Evolutionary conservation across 495 filamentous ascomycete species (phyloP), one percentile per base, ranked within the genome.

Genomic region (Oleoguttula mirabilis): DNA sequence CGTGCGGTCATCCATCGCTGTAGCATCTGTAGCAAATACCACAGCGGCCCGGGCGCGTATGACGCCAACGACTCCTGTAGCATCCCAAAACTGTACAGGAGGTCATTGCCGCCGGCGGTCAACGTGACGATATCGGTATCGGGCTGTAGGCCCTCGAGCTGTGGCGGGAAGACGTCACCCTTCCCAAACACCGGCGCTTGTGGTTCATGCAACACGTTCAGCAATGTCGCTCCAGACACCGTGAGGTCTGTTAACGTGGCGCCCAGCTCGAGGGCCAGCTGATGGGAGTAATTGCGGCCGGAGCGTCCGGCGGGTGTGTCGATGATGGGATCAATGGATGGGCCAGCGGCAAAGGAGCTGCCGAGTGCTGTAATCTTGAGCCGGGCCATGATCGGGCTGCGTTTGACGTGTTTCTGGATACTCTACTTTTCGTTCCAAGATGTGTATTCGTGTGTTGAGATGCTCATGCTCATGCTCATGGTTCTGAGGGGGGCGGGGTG

Each of bases 301-400:
- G 64, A 67, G 37, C 63, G 66, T 1, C 58, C 59, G 12, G 60
- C 59, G 4, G 33, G 31, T 2, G 49, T 60, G 54, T 11, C 17
- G 10, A 20, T 24, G 3, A 41, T 32, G 39, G 66, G 64, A 20
- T 45, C 46, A 31, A 69, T 67, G 45, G 50, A 56, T n/a, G 66
- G 64, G 1, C 66, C 66, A 3, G 66, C 62, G 15, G 66, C 66
- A 48, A 68, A 70, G 23, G 66, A 68, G 43, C 60, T 65, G 21
- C 43, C 43, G 16, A 65, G 52, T 36, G 41, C 55, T 2, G 55
- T 51, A 38, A 65, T 60, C 25, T 28, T 28, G 25, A 28, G 25
- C n/a, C n/a, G n/a, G n/a, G n/a, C n/a, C n/a, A n/a, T n/a, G n/a
- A n/a, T n/a, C n/a, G n/a, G n/a, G n/a, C n/a, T n/a, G n/a, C n/a